Percentiles rank a stretch among this genome's conserved stretches.
These are phyloP conservation scores for Trichoderma harzianum DNA, from an alignment of 2,329 filamentous ascomycete genomes.

Conservation along the genomic window DNA sequence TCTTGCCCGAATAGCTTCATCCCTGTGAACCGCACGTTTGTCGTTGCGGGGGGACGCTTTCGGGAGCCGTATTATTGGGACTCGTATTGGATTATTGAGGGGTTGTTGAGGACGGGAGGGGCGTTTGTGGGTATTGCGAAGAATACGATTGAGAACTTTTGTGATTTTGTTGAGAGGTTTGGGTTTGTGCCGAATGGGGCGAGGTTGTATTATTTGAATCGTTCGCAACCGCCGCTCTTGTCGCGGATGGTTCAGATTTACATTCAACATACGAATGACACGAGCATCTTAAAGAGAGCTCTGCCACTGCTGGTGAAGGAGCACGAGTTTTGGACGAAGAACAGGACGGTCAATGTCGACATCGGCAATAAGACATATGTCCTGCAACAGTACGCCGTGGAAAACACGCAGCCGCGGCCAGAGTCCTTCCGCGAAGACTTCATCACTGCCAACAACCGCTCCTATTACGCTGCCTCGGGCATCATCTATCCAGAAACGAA, in stretches of 20 bases:
- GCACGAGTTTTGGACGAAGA: conserved; percentile 59
- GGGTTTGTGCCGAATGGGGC: conserved; percentile 68
- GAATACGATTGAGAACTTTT: conserved; percentile 68
- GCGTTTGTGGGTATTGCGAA: conserved; percentile 60
- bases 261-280: conserved; percentile 62
- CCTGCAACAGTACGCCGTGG: conserved; percentile 57
- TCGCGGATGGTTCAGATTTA: conserved; percentile 65
- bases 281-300: conserved; percentile 56
- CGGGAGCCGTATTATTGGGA: conserved; percentile 71
- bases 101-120: conserved; percentile 61
- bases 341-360: conserved; percentile 55
- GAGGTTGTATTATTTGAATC: conserved; percentile 64
- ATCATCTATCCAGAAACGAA: conserved; percentile 53
- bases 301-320: conserved; percentile 62
- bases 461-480: conserved; percentile 58
- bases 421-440: conserved; percentile 67
- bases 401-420: conserved; percentile 63
- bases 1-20: conserved; percentile 64
- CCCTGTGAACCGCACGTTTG: conserved; percentile 63
- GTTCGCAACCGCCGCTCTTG: conserved; percentile 64
- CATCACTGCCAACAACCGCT: conserved; percentile 60
- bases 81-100: conserved; percentile 66
- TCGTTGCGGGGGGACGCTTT: conserved; percentile 69
- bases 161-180: conserved; percentile 61
- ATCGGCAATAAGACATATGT: conserved; percentile 47